Base-by-base conservation (phyloP, 257 asterid species). In the Capsicum chinense region DNA sequence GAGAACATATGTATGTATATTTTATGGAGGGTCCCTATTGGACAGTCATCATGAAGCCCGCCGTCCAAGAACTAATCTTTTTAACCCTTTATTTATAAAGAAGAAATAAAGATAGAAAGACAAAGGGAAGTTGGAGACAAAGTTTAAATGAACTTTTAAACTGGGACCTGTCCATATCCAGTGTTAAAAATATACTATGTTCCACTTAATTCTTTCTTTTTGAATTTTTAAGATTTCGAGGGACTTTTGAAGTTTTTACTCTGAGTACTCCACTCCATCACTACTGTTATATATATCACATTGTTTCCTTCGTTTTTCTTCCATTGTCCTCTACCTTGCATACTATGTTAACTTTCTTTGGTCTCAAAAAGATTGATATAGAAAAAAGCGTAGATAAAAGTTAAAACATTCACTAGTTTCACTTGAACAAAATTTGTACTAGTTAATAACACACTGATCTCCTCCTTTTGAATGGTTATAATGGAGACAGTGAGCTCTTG, bases 21-120 rank as follows among this genome's bases (percentile, higher is more conserved):
- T 59, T 59, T 3, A 79, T 52, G 88, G 91, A 80, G 93, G 97
- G 94, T 69, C 93, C 92, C 76, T n/a, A 37, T 56, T 86, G 44
- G 35, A 68, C 69, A 48, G 91, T 90, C 91, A 94, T 94, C 17
- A 92, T 92, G 88, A 89, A 86, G 78, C 93, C 68, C 92, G 98
- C 98, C 95, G 95, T 86, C 90, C 93, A 86, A 88, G 88, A 85
- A 86, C 85, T 81, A 58, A 21, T 79, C 84, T 90, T 87, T 83
- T 60, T 58, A 60, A 69, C 56, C 85, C 83, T 83, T 89, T 83
- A 68, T 83, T 80, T 68, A 37, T n/a, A 83, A 80, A 86, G 84
- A 63, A 14, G 35, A 86, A 79, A 56, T 17, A 10, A 79, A 17
- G 60, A 47, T 56, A 79, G 56, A 52, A 62, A 71, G 81, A 62